Evolutionary conservation across 2,329 filamentous ascomycete genomes (phyloP), one percentile per base, ranked within the genome.

Genomic region (Aspergillus sp.): DNA sequence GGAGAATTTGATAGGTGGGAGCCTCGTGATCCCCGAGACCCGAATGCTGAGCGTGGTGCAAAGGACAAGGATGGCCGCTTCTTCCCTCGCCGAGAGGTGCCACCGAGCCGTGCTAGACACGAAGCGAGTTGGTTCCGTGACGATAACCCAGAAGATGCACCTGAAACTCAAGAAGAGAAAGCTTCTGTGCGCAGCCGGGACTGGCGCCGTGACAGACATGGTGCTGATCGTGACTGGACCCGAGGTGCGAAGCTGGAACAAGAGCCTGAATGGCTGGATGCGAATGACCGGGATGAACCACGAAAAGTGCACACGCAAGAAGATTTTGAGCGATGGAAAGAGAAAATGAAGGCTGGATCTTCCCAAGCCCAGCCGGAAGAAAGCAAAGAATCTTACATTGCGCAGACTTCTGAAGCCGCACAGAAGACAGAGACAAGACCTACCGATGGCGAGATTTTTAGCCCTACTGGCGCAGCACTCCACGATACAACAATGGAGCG

Each of bases 241-340:
- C 74, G 80, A 48, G 78, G 79, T 55, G 77, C 73, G 40, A 83
- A 81, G 62, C 74, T 83, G 63, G 91, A 96, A 70, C 87, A 90
- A 63, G 91, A 96, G 51, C 93, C 93, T 5, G 93, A 96, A 74
- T 96, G 93, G 93, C 82, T 96, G 74, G 91, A 96, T 69, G 84
- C 88, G 58, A 86, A 87, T 15, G 82, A 81, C 45, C 76, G 82
- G 21, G 87, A 89, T 58, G 88, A 90, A 52, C 86, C 88, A 66
- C 79, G 84, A 37, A 85, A 89, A 66, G 84, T 82, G 5, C 90
- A 91, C 66, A 96, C 92, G 1, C 88, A 91, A 68, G 92, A 96
- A 69, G 93, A 97, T 64, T 96, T 97, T 73, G 89, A 96, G 76
- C 90, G 90, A 65, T 97, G 93, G 87, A 96, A 96, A 82, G 91